Evolutionary conservation across 306 rosid species (phyloP).

Genomic region (Castanea mollissima): DNA sequence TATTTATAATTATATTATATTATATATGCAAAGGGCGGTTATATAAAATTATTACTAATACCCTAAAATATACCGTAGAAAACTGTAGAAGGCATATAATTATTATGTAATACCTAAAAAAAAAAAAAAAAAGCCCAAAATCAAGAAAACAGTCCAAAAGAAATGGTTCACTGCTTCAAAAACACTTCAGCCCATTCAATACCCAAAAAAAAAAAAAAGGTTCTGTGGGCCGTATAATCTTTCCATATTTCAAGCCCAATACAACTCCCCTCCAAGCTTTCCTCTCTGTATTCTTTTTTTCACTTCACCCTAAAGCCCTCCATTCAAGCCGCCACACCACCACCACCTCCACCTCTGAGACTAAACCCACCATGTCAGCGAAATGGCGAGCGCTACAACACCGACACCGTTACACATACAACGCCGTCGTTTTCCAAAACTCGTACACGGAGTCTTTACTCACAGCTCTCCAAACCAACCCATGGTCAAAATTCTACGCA

Average conservation of each 20-base stretch:
- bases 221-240: background rate
- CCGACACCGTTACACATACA: slow-evolving; percentile 94
- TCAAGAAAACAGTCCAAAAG: too few relatives aligned
- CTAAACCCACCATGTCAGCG: slow-evolving; percentile 59
- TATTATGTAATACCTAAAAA: too few relatives aligned
- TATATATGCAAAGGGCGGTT: too few relatives aligned
- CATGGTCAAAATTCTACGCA: slow-evolving; percentile 45
- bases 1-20: too few relatives aligned
- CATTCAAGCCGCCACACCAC: background rate
- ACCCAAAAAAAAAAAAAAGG: too few relatives aligned
- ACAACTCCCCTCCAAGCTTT: background rate
- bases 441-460: slow-evolving; percentile 40
- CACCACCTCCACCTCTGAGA: background rate
- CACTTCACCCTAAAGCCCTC: background rate
- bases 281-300: background rate
- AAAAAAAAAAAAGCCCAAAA: too few relatives aligned
- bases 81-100: too few relatives aligned
- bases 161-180: too few relatives aligned
- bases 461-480: slow-evolving; percentile 1
- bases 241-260: background rate
- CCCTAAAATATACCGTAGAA: too few relatives aligned
- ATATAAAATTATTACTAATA: too few relatives aligned
- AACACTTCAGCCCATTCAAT: too few relatives aligned
- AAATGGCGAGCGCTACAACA: slow-evolving; percentile 98
- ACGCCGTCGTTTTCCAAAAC: slow-evolving; percentile 67